These are phyloP conservation scores for Acanthamoeba healyi DNA, from an alignment of 208 protist genomes.

Conservation along the genomic window DNA sequence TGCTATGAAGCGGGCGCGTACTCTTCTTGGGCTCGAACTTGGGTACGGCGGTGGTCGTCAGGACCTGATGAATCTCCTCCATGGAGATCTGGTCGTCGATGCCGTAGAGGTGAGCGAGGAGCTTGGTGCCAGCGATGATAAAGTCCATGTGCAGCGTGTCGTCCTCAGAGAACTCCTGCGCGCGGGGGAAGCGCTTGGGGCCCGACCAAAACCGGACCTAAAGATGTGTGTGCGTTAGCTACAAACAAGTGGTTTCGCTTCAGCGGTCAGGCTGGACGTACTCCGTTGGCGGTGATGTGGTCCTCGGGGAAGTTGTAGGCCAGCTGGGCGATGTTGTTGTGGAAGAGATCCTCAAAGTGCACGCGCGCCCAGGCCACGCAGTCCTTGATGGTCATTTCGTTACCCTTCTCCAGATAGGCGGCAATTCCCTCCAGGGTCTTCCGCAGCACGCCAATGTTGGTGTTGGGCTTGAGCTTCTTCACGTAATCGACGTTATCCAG, in stretches of 20 bases:
- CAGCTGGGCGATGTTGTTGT: constrained; percentile 97
- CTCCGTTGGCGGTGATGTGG: constrained; percentile 89
- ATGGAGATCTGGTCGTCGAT: constrained; percentile 90
- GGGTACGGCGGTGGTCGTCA: constrained; percentile 24
- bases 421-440: constrained; percentile 71
- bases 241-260: too few relatives aligned
- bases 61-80: not conserved
- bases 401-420: constrained; percentile 80
- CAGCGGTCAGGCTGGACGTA: not conserved
- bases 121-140: constrained; percentile 90
- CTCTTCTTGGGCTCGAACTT: constrained; percentile 27
- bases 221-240: not conserved
- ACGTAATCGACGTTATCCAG: constrained; percentile 37
- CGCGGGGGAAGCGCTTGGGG: constrained; percentile 92
- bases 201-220: constrained; percentile 92
- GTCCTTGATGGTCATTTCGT: constrained; percentile 93
- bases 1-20: not conserved
- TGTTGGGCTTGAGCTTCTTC: not conserved
- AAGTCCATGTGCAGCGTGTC: constrained; percentile 90
- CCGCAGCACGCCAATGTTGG: not conserved
- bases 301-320: constrained; percentile 98
- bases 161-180: constrained; percentile 89
- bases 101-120: constrained; percentile 90
- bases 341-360: constrained; percentile 97
- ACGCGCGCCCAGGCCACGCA: constrained; percentile 96